Evolutionary conservation across 768 basidiomycete genomes (phyloP), one percentile per base, ranked within the genome.

Genomic region (Tephrocybe sp.): DNA sequence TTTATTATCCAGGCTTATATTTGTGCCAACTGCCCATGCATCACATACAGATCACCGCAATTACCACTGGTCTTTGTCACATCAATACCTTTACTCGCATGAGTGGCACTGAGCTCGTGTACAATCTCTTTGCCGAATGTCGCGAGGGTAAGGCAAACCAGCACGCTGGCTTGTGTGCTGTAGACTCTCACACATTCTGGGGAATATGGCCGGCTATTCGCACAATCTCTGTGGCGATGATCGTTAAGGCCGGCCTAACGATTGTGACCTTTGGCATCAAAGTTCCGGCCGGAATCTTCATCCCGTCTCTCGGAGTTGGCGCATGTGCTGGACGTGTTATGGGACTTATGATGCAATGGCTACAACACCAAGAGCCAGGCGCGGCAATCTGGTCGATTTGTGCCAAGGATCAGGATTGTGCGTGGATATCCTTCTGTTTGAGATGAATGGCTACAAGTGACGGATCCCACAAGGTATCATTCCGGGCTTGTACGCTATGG

Each of bases 41-140:
- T n/a, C n/a, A n/a, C n/a, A n/a, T 44, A 21, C 48, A 92, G 89
- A 84, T 92, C 47, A 93, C 92, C 0, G 64, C 86, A 26, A 61
- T 87, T 25, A 98, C 96, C 0, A 81, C 89, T 0, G 57, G 81
- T 4, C 67, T 96, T 36, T 88, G 87, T 56, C 96, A 94, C 72
- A 69, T 90, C 45, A 97, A 95, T 64, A 87, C 89, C 0, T 98
- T 86, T 62, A 88, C 92, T 5, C 83, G 88, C 30, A 95, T 98
- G 89, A 87, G 93, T 44, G 92, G 96, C 3, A 95, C 96, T 2
- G 94, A 99, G 61, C 85, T 98, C 19, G 89, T 99, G 45, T 93
- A 91, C 63, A 86, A 86, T 53, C 83, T 98, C 38, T 92, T 98
- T 62, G 78, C 88, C 0, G 95, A 97, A 69, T 99, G 96, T 60